Evolutionary conservation across 805 yeast genomes (phyloP), one percentile per base, ranked within the genome.

Genomic region (Metschnikowia corniflorae): DNA sequence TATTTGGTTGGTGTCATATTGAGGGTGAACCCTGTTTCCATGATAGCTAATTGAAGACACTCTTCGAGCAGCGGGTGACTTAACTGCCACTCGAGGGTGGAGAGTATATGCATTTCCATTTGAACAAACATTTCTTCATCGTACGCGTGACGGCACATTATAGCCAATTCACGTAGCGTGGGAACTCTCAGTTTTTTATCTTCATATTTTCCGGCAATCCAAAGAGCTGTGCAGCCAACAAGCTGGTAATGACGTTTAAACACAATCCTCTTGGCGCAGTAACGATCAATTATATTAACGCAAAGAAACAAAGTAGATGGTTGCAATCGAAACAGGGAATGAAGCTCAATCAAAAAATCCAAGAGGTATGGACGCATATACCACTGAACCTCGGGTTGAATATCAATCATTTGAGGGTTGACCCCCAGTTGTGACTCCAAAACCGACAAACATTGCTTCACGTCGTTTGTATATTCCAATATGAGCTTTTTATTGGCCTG

Each of bases 141-240:
- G 49, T 75, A 77, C 13, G 78, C 79, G 49, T 70, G 71, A 30
- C 80, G 65, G 46, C 80, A 76, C 80, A 77, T 75, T 38, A 70
- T 57, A 8, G 73, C 60, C 44, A 77, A 58, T 48, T 77, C 82
- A 32, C 68, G 62, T 33, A 77, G 60, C 3, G 78, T 73, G 16
- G 82, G 82, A 4, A 77, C 78, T 37, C 81, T 60, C 31, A 70
- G 64, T 54, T 77, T 77, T 50, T 77, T 77, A 50, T 77, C 82
- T 52, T 77, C 82, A 53, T 75, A 77, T 51, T 68, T 67, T 29
- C 65, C 69, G 18, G 75, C 72, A 29, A 70, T 67, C 72, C 70
- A 70, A 33, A 65, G 62, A 15, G 72, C 72, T 22, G 71, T 68
- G 51, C 71, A 68, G 5, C 71, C 73, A 17, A 68, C 75, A 42